Evolutionary conservation across 73 alveolate genomes (phyloP).

Genomic region (Loxodes magnus): DNA sequence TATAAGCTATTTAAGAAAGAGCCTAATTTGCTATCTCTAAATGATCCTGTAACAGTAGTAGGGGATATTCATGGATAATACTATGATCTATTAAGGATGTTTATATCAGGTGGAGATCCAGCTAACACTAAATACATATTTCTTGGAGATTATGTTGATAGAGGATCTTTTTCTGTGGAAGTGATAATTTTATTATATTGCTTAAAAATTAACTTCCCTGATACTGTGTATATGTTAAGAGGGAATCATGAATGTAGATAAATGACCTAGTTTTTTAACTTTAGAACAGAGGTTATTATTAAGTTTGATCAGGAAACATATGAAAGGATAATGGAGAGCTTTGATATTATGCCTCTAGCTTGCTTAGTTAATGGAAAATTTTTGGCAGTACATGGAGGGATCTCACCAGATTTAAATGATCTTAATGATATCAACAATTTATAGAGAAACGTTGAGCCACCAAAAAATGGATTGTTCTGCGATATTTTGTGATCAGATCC

Average conservation of each 20-base stretch:
- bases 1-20: constrained; percentile 59
- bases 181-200: constrained; percentile 63
- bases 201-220: constrained; percentile 65
- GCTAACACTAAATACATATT: constrained; percentile 81
- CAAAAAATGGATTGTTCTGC: constrained; percentile 52
- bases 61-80: constrained; percentile 95
- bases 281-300: constrained; percentile 52
- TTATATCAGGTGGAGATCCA: constrained; percentile 86
- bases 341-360: constrained; percentile 67
- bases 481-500: constrained; percentile 75
- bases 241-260: constrained; percentile 87
- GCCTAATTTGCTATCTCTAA: constrained; percentile 66
- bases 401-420: constrained; percentile 66
- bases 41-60: constrained; percentile 87
- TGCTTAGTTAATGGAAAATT: constrained; percentile 46
- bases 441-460: constrained; percentile 58
- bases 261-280: constrained; percentile 71
- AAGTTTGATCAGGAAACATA: constrained; percentile 40
- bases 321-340: constrained; percentile 35
- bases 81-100: constrained; percentile 79
- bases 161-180: constrained; percentile 89
- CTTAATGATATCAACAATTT: constrained; percentile 27
- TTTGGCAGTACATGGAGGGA: constrained; percentile 79
- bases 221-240: constrained; percentile 57
- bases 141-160: constrained; percentile 87